These are phyloP conservation scores for Suhomyces guaymorum DNA, from an alignment of 1,139 yeast species.

Conservation along the genomic window DNA sequence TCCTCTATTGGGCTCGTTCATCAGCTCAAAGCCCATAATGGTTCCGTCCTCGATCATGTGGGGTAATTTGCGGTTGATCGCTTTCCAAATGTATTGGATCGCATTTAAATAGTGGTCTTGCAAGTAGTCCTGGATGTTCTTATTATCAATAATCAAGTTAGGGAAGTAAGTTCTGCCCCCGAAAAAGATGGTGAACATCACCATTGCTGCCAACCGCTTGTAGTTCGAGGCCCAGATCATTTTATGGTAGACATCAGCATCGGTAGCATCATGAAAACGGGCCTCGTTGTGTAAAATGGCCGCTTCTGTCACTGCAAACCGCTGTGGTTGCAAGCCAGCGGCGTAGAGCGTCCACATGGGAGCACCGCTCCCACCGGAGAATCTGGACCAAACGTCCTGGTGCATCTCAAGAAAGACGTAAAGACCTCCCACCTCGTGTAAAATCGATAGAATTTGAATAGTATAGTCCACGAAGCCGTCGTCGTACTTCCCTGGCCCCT, in stretches of 20 bases:
- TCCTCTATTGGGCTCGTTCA: conserved; percentile 85
- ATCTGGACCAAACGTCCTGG: conserved; percentile 94
- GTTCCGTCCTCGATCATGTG: conserved; percentile 53
- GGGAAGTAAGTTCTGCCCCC: conserved; percentile 76
- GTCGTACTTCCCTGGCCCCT: conserved; percentile 84
- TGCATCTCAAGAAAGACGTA: conserved; percentile 87
- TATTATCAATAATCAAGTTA: conserved; percentile 64
- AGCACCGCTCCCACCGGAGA: conserved; percentile 93
- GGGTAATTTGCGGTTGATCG: conserved; percentile 50
- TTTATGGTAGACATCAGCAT: conserved; percentile 59
- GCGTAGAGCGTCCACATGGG: conserved; percentile 95
- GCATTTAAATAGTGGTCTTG: conserved; percentile 65
- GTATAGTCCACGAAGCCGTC: conserved; percentile 74
- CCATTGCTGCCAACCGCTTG: conserved; percentile 68
- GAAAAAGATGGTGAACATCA: conserved; percentile 85
- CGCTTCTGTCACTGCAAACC: conserved; percentile 69
- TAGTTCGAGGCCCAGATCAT: conserved; percentile 96
- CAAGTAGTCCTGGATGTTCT: conserved; percentile 75
- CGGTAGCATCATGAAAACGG: conserved; percentile 28
- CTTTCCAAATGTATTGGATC: conserved; percentile 52
- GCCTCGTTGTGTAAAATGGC: conserved; percentile 68
- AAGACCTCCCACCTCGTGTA: conserved; percentile 67
- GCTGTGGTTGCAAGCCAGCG: conserved; percentile 81
- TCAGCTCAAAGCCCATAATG: conserved; percentile 76
- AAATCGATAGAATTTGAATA: conserved; percentile 56